A percentile compares a stretch with the other conserved stretches of the same genome.
These are phyloP conservation scores for Fusarium sp. DNA, from an alignment of 2,329 filamentous ascomycete genomes.

Conservation along the genomic window DNA sequence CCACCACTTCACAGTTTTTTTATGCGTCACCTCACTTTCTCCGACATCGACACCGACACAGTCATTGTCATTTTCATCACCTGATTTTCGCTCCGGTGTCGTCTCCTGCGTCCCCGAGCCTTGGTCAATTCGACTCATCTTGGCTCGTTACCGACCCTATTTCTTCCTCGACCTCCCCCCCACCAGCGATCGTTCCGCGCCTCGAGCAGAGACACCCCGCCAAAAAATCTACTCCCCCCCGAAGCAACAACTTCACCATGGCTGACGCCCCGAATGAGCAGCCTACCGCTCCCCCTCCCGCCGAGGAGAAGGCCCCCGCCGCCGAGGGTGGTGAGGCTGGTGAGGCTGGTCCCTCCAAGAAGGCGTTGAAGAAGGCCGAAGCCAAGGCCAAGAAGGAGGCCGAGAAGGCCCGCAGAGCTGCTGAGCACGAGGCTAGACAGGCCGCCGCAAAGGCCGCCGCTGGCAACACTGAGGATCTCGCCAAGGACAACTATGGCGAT, in stretches of 20 bases:
- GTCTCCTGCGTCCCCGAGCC: slow-evolving; percentile 6
- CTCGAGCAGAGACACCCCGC: slow-evolving; percentile 11
- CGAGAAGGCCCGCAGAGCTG: slow-evolving; percentile 74
- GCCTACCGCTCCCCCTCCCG: slow-evolving; percentile 29
- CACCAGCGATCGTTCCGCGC: slow-evolving; percentile 4
- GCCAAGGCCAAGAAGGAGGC: slow-evolving; percentile 89
- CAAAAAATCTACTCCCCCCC: slow-evolving; percentile 1
- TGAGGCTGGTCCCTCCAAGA: slow-evolving; percentile 56
- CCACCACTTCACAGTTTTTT: slow-evolving; percentile 37
- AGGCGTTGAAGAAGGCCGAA: slow-evolving; percentile 83
- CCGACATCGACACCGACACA: slow-evolving; percentile 31
- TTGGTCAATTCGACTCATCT: slow-evolving; percentile 18
- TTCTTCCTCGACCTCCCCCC: slow-evolving; percentile 9
- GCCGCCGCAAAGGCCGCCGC: slow-evolving; percentile 71
- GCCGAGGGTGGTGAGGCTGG: slow-evolving; percentile 31
- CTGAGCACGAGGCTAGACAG: slow-evolving; percentile 76
- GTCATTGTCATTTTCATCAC: slow-evolving; percentile 33
- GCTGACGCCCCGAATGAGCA: slow-evolving; percentile 36
- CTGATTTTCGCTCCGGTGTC: slow-evolving; percentile 29
- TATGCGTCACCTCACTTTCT: slow-evolving; percentile 39
- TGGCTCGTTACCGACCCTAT: slow-evolving; percentile 8
- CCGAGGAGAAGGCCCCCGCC: slow-evolving; percentile 27
- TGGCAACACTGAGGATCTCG: slow-evolving; percentile 71
- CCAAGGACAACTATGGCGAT: slow-evolving; percentile 81
- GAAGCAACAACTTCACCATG: slow-evolving; percentile 26